phyloP scores from a whole-genome alignment of 129 eudicot genomes.

The Deinandra increscens region DNA sequence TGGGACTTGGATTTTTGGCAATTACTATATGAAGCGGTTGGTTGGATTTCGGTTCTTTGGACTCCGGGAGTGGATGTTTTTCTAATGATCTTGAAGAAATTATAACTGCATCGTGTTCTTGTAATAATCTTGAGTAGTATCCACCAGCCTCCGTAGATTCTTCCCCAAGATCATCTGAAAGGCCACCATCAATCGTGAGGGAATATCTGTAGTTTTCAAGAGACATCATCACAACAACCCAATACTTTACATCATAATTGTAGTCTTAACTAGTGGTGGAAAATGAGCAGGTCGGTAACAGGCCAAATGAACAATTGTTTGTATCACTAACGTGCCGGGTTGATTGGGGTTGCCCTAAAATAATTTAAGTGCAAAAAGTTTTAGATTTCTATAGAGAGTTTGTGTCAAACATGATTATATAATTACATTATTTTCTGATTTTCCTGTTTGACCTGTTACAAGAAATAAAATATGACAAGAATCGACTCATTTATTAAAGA shows the following conservation, averaged over 20 bases:
- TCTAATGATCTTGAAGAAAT: constrained; percentile 43
- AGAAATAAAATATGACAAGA: not conserved
- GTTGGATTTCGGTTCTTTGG: constrained; percentile 79
- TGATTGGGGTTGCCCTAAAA: not conserved
- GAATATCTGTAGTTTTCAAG: constrained; percentile 62
- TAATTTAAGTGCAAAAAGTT: not conserved
- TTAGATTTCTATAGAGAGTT: not conserved
- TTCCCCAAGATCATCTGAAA: constrained; percentile 58
- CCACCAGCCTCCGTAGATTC: constrained; percentile 64
- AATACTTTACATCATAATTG: not conserved
- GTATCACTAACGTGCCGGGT: not conserved
- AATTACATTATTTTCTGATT: not conserved
- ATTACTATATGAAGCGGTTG: constrained; percentile 70
- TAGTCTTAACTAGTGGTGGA: constrained; percentile 10
- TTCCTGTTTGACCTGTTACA: not conserved
- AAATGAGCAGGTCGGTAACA: not conserved
- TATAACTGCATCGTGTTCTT: constrained; percentile 77
- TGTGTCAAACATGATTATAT: not conserved
- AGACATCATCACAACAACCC: constrained; percentile 3
- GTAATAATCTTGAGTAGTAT: constrained; percentile 75
- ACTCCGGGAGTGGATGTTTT: constrained; percentile 40
- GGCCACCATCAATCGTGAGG: constrained; percentile 56
- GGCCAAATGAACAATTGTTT: not conserved
- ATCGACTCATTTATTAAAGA: not conserved
- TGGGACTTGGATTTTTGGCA: constrained; percentile 44